Conservation (phyloP, 139 green algal genomes). For the Haematococcus lacustris region DNA sequence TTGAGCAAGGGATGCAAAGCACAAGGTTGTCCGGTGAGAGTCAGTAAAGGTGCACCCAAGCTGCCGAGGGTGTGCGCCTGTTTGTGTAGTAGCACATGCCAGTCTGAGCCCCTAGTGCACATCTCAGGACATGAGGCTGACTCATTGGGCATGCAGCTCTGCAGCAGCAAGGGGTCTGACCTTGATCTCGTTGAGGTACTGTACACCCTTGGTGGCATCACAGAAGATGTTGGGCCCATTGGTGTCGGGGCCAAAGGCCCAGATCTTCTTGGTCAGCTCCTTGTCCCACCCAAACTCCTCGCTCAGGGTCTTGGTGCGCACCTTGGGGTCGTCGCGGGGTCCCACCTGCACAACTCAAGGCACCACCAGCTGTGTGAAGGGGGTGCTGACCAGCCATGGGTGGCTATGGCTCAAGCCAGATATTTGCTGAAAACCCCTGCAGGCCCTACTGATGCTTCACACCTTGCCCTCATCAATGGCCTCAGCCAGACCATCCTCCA, state of each 20-base stretch:
- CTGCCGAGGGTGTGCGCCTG: too few species aligned
- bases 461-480: conserved; percentile 93
- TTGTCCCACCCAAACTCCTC: conserved; percentile 99
- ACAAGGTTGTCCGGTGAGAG: too few species aligned
- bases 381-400: too few species aligned
- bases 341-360: conserved; percentile 50
- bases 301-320: conserved; percentile 79
- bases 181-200: conserved; percentile 99
- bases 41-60: too few species aligned
- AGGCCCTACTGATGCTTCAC: neutral
- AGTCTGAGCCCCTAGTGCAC: too few species aligned
- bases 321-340: conserved; percentile 87
- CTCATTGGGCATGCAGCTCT: too few species aligned
- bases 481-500: conserved; percentile 96
- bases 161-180: too few species aligned
- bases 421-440: too few species aligned
- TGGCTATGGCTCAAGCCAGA: too few species aligned
- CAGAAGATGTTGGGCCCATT: conserved; percentile 94
- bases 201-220: conserved; percentile 97
- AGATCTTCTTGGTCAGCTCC: conserved; percentile 99
- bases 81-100: too few species aligned
- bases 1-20: neutral
- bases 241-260: conserved; percentile 98
- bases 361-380: too few species aligned
- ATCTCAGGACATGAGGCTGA: too few species aligned